Evolutionary conservation across 768 basidiomycete species (phyloP).

Genomic region (Tubosaeta brunneosetosa): DNA sequence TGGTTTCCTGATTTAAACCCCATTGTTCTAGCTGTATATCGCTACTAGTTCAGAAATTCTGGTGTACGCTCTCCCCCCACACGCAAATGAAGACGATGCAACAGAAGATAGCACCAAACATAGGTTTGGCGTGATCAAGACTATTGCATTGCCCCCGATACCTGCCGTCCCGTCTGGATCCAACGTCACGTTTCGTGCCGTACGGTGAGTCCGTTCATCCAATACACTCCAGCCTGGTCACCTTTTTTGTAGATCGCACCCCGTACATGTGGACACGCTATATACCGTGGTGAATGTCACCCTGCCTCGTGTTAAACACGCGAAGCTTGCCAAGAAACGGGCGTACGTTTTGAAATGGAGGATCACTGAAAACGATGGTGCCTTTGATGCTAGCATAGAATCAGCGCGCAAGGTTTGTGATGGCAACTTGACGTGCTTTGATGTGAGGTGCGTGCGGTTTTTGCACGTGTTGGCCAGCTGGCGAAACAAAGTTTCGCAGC

Average conservation of each 20-base stretch:
- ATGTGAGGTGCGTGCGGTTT: constrained; percentile 60
- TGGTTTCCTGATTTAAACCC: not conserved
- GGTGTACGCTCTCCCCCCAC: constrained; percentile 53
- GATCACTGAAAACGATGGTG: constrained; percentile 53
- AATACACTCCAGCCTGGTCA: constrained; percentile 5
- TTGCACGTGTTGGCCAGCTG: constrained; percentile 2
- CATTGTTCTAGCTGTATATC: constrained; percentile 50
- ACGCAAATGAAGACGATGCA: not conserved
- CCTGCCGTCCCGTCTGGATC: constrained; percentile 43
- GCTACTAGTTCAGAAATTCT: constrained; percentile 60
- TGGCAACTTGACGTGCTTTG: constrained; percentile 81
- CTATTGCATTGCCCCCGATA: constrained; percentile 50
- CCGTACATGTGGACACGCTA: constrained; percentile 44
- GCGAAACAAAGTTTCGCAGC: constrained; percentile 37
- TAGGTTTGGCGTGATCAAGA: constrained; percentile 42
- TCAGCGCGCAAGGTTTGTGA: constrained; percentile 71
- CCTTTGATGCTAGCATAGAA: constrained; percentile 51
- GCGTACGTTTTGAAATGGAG: constrained; percentile 75
- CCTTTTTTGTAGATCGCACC: constrained; percentile 48
- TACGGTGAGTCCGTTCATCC: constrained; percentile 37
- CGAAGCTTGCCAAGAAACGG: constrained; percentile 51
- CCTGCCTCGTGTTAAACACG: constrained; percentile 51
- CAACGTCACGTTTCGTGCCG: constrained; percentile 54
- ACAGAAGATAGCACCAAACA: constrained; percentile 26
- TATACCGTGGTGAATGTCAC: constrained; percentile 73